A percentile compares a stretch with the other conserved stretches of the same genome.
Conservation (phyloP, 306 rosid genomes). For the Cucumis cinereus region DNA sequence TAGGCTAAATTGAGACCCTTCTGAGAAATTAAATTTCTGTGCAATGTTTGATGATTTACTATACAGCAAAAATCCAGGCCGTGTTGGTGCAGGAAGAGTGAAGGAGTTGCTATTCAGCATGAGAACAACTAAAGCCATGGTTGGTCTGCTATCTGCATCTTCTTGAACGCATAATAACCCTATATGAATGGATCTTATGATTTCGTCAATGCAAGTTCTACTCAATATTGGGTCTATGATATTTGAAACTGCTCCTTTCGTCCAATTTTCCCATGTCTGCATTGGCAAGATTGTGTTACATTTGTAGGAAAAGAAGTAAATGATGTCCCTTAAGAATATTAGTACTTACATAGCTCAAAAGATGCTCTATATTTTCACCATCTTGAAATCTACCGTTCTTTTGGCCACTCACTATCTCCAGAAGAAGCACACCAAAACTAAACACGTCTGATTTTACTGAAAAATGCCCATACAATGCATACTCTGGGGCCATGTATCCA, state of each 20-base stretch:
- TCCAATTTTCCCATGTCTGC: constrained; percentile 6
- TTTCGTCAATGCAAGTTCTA: background rate
- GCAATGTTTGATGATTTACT: background rate
- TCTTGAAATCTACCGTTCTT: background rate
- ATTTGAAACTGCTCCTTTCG: background rate
- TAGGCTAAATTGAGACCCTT: background rate
- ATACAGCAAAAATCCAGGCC: background rate
- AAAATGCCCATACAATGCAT: background rate
- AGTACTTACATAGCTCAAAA: background rate
- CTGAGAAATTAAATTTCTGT: background rate
- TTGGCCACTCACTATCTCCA: background rate
- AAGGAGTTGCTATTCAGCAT: constrained; percentile 3
- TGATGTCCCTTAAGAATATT: background rate
- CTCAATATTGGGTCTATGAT: background rate
- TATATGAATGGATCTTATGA: background rate
- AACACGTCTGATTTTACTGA: background rate
- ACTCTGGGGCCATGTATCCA: constrained; percentile 6
- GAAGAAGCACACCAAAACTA: background rate
- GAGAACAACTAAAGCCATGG: constrained; percentile 1
- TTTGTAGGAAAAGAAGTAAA: background rate
- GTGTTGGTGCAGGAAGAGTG: background rate
- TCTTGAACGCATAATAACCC: constrained; percentile 3
- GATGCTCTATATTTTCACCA: background rate
- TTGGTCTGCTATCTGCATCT: background rate
- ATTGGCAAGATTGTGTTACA: background rate